Evolutionary conservation across 352 stramenopile genomes (phyloP), one percentile per base, ranked within the genome.

Genomic region (Halophytophthora batemanensis): DNA sequence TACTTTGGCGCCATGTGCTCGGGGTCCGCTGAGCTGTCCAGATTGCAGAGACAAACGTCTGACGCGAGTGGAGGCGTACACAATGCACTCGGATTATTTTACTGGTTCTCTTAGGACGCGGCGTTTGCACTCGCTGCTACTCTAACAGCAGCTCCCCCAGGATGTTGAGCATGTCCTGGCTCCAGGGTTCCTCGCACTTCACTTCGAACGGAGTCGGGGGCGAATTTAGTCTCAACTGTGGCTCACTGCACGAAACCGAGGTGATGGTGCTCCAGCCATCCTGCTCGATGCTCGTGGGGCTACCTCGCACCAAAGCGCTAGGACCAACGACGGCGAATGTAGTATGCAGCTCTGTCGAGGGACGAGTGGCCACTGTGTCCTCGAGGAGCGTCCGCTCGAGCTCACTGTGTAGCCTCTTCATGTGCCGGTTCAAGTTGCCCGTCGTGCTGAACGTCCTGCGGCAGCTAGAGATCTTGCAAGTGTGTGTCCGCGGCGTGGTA

Each of bases 361-460:
- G 21, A n/a, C n/a, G 29, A 15, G 11, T 33, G 23, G 13, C 28
- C 37, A 43, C 37, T 11, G 35, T 58, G n/a, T 38, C 25, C 34
- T 33, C 45, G 23, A 68, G 40, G 19, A 64, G 39, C 22, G 52
- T 50, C 13, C 50, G 59, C 13, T 59, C 55, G 25, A 17, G 18
- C 15, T 45, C 54, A 6, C 34, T 59, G 48, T 61, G 68, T 34
- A 68, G 50, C 19, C 68, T 65, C 41, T 68, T 71, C 5, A 71
- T 33, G 40, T 85, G 74, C 4, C 74, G 72, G 17, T 81, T 81
- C 13, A 86, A 52, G 50, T 86, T 86, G 15, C 74, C 74, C 23
- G 63, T 77, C 1, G 71, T 86, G 53, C 64, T 86, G 52, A 86
- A 86, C 25, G 65, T 74, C 59, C 82, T 86, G 53, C 50, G 66